Percentiles rank a stretch among this genome's conserved stretches.
Evolutionary conservation across 306 rosid species (phyloP).

Genomic region (Adenanthera pavonina): DNA sequence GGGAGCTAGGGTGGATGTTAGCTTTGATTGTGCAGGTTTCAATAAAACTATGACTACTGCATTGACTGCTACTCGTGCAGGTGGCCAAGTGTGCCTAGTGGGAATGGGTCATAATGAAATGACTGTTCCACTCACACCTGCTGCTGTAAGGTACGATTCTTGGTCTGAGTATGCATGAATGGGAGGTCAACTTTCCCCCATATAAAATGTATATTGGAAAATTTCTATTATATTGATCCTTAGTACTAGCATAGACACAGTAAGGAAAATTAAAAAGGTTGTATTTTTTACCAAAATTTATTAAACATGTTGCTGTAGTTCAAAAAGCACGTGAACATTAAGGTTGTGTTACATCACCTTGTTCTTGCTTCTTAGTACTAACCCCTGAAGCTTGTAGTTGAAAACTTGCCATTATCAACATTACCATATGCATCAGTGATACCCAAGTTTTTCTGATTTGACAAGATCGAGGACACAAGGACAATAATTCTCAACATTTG

Average conservation of each 20-base stretch:
- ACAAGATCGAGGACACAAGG: neutral
- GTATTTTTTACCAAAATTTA: neutral
- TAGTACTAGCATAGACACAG: neutral
- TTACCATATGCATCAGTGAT: neutral
- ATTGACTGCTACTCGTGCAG: conserved; percentile 67
- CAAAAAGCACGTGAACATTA: neutral
- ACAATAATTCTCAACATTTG: neutral
- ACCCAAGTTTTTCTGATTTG: neutral
- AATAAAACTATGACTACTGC: conserved; percentile 89
- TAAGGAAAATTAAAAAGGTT: neutral
- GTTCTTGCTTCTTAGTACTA: neutral
- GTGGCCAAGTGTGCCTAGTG: conserved; percentile 90
- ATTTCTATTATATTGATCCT: neutral
- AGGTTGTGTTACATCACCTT: neutral
- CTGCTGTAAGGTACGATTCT: conserved; percentile 74
- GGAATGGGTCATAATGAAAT: conserved; percentile 84
- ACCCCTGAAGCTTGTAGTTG: neutral
- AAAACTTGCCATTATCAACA: neutral
- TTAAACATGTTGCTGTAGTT: neutral
- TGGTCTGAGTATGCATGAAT: neutral
- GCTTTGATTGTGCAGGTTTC: conserved; percentile 88
- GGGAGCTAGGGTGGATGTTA: conserved; percentile 65
- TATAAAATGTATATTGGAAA: neutral
- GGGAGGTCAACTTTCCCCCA: neutral
- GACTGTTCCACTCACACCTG: conserved; percentile 88